These are phyloP conservation scores for Lotmaria passim DNA, from an alignment of 208 protist genomes.

Conservation along the genomic window DNA sequence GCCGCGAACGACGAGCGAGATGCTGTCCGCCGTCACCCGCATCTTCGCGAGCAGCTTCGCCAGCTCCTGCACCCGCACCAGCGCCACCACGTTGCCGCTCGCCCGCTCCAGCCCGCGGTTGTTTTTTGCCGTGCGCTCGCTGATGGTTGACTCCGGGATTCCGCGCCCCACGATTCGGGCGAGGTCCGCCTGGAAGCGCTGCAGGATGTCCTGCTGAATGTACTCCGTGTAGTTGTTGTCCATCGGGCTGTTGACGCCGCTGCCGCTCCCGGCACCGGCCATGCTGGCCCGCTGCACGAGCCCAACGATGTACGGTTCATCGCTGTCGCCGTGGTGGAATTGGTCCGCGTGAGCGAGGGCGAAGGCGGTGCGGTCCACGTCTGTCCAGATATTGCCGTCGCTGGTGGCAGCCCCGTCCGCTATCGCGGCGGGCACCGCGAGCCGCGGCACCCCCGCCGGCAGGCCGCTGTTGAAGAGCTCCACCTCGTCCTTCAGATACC, in stretches of 20 bases:
- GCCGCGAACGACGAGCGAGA: slow-evolving; percentile 68
- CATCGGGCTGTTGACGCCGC: slow-evolving; percentile 5
- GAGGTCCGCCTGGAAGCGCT: slow-evolving; percentile 64
- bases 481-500: slow-evolving; percentile 78
- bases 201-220: slow-evolving; percentile 55
- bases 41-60: slow-evolving; percentile 59
- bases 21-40: slow-evolving; percentile 64
- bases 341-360: slow-evolving; percentile 54
- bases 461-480: slow-evolving; percentile 75
- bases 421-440: slow-evolving; percentile 35
- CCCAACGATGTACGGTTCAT: slow-evolving; percentile 75
- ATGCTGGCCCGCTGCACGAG: slow-evolving; percentile 66
- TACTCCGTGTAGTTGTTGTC: slow-evolving; percentile 47
- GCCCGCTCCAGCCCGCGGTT: slow-evolving; percentile 54
- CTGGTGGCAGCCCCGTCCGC: slow-evolving; percentile 2
- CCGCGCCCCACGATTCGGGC: slow-evolving; percentile 70
- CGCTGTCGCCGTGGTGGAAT: slow-evolving; percentile 35
- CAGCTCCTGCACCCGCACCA: slow-evolving; percentile 68
- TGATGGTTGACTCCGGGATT: slow-evolving; percentile 58
- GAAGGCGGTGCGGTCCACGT: slow-evolving; percentile 71
- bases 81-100: slow-evolving; percentile 70
- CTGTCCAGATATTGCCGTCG: slow-evolving; percentile 62
- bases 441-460: slow-evolving; percentile 63
- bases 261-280: slow-evolving; percentile 14
- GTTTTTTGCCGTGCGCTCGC: slow-evolving; percentile 48